Evolutionary conservation across 192 early-diverging fungal genomes (phyloP).

Genomic region (Geranomyces variabilis): DNA sequence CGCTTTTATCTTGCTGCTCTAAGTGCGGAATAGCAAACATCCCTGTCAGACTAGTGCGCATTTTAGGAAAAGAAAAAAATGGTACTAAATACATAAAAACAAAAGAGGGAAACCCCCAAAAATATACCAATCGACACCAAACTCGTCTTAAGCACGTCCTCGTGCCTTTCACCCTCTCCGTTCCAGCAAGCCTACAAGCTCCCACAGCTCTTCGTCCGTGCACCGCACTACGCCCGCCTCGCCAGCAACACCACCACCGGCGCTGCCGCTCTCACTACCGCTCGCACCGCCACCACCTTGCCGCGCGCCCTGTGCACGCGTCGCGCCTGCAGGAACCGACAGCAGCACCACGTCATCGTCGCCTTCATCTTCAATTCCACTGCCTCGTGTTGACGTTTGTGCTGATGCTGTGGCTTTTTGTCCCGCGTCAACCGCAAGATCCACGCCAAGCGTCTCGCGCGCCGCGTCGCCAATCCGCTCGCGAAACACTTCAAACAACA

Average conservation of each 20-base stretch:
- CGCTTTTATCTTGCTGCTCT: no score
- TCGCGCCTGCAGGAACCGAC: not conserved
- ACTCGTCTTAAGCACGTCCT: no score
- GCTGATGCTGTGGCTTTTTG: not conserved
- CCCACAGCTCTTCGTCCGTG: slow-evolving; percentile 44
- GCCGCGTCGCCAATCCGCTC: slow-evolving; percentile 27
- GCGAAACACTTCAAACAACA: slow-evolving; percentile 50
- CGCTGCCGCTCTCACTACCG: not conserved
- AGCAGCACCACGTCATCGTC: not conserved
- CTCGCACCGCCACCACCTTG: not conserved
- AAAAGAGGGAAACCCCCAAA: no score
- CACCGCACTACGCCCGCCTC: slow-evolving; percentile 17
- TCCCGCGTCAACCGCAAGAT: slow-evolving; percentile 20
- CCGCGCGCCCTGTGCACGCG: not conserved
- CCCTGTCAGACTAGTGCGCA: no score
- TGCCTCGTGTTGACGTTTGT: not conserved
- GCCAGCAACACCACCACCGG: no score
- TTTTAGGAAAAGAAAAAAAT: not conserved
- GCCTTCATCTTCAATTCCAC: not conserved
- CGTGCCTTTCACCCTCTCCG: slow-evolving; percentile 7
- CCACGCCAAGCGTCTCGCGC: slow-evolving; percentile 14
- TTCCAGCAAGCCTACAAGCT: slow-evolving; percentile 36
- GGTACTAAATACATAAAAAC: not conserved
- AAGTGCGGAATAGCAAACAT: no score
- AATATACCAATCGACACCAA: not conserved